Conservation (phyloP, 495 filamentous ascomycete genomes). For the Thermothielavioides terrestris region DNA sequence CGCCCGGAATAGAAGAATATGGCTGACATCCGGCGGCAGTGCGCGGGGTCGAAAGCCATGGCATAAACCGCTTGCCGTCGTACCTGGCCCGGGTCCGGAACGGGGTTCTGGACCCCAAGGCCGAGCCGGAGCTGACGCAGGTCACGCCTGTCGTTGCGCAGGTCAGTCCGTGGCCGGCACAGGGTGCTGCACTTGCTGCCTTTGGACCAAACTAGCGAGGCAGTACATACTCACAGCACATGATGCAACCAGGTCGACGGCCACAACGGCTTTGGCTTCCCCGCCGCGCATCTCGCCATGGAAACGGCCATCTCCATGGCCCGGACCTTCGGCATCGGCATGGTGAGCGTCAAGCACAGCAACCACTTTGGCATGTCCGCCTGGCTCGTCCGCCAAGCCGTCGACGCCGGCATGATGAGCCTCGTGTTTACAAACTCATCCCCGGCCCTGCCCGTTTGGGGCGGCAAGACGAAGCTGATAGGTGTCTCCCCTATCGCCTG, state of each 20-base stretch:
- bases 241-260: slow-evolving; percentile 44
- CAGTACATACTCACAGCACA: not conserved
- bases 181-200: no score
- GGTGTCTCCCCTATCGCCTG: slow-evolving; percentile 72
- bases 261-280: slow-evolving; percentile 67
- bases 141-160: slow-evolving; percentile 58
- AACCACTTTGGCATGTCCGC: slow-evolving; percentile 80
- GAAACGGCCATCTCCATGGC: slow-evolving; percentile 55
- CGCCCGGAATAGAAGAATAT: no score
- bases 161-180: slow-evolving; percentile 1
- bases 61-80: slow-evolving; percentile 64
- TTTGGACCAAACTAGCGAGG: no score
- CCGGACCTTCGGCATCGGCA: slow-evolving; percentile 55
- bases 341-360: slow-evolving; percentile 62
- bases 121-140: slow-evolving; percentile 47
- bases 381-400: slow-evolving; percentile 66
- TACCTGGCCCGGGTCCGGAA: slow-evolving; percentile 63
- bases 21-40: no score
- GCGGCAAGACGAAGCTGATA: slow-evolving; percentile 56
- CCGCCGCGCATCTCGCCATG: slow-evolving; percentile 58
- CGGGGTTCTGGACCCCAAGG: slow-evolving; percentile 51
- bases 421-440: slow-evolving; percentile 75
- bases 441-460: slow-evolving; percentile 66
- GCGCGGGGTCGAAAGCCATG: slow-evolving; percentile 70
- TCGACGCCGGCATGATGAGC: slow-evolving; percentile 63